These are phyloP conservation scores for Pyrenopolyporus hunteri DNA, from an alignment of 495 filamentous ascomycete species.

Conservation along the genomic window DNA sequence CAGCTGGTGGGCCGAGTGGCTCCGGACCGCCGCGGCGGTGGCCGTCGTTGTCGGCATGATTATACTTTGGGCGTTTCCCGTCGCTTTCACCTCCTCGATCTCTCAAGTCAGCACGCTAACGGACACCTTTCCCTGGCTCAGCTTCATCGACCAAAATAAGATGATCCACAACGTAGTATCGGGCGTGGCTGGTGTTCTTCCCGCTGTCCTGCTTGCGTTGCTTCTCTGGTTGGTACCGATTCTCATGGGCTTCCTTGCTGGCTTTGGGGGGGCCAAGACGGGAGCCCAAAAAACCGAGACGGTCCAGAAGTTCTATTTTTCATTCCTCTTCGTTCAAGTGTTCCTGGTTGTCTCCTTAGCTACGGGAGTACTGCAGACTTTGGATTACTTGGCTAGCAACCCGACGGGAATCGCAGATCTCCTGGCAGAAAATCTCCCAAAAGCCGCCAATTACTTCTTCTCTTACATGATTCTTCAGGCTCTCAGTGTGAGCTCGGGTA, in stretches of 20 bases:
- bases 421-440: conserved; percentile 83
- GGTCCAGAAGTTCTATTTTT: conserved; percentile 92
- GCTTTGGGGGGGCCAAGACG: conserved; percentile 79
- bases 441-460: conserved; percentile 96
- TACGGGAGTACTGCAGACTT: conserved; percentile 72
- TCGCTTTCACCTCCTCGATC: conserved; percentile 83
- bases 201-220: conserved; percentile 76
- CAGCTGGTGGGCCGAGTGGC: conserved; percentile 90
- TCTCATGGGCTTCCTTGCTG: conserved; percentile 71
- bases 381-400: conserved; percentile 67
- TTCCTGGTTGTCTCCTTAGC: conserved; percentile 93
- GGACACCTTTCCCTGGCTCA: conserved; percentile 66
- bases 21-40: conserved; percentile 71
- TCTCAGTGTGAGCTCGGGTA: conserved; percentile 86
- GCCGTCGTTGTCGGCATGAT: conserved; percentile 75
- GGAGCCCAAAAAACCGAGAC: conserved; percentile 79
- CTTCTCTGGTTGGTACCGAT: conserved; percentile 82
- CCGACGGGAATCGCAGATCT: conserved; percentile 64
- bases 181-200: conserved; percentile 84
- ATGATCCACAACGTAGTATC: conserved; percentile 67
- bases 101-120: conserved; percentile 76
- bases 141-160: conserved; percentile 66
- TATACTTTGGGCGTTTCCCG: conserved; percentile 89
- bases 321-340: conserved; percentile 92
- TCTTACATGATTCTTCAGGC: conserved; percentile 97